phyloP scores from a whole-genome alignment of 257 asterid species.

The Fraxinus pennsylvanica region DNA sequence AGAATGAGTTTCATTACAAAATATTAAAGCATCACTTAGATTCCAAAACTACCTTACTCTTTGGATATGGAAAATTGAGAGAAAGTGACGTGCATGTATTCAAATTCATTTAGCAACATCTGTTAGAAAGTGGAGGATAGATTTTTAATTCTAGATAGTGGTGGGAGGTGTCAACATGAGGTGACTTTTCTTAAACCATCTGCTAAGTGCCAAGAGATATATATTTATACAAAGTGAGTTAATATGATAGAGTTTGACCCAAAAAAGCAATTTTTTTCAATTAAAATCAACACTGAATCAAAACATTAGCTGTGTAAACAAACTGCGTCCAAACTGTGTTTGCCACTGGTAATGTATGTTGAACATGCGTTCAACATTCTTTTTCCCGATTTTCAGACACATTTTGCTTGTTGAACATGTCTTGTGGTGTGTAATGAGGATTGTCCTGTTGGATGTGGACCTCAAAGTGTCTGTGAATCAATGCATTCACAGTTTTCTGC shows the following conservation, averaged over 20 bases:
- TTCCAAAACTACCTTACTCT: background rate
- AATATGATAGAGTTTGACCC: background rate
- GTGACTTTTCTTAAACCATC: background rate
- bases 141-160: background rate
- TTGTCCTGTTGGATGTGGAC: background rate
- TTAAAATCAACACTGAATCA: background rate
- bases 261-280: background rate
- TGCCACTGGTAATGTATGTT: background rate
- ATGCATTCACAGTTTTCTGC: background rate
- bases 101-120: background rate
- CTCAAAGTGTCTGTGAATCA: conserved; percentile 10
- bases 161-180: background rate
- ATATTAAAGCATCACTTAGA: background rate
- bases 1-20: background rate
- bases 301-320: background rate
- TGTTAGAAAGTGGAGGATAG: background rate
- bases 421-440: background rate
- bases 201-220: background rate
- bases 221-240: too few species aligned
- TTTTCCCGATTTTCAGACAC: background rate
- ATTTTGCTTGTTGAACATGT: background rate
- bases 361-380: background rate
- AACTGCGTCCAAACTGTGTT: background rate
- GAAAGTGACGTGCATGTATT: background rate
- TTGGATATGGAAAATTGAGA: background rate